Evolutionary conservation across 2,329 filamentous ascomycete species (phyloP).

Genomic region (Ceratocystis huliohia): DNA sequence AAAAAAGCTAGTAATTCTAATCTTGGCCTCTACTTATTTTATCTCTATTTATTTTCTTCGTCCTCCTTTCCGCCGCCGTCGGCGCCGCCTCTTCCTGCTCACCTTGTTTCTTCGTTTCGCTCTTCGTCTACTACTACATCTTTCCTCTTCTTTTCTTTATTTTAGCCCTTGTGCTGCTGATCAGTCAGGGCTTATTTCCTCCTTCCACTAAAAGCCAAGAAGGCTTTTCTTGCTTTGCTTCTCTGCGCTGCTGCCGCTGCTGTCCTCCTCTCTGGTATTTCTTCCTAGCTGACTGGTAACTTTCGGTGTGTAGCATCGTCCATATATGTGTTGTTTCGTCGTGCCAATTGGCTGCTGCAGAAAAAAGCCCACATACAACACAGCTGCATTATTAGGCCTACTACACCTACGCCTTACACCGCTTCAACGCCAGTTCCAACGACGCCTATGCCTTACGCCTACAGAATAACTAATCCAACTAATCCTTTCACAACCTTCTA

Average conservation of each 20-base stretch:
- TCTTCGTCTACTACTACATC: background rate
- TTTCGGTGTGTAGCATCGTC: background rate
- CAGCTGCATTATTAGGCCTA: background rate
- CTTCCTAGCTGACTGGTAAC: background rate
- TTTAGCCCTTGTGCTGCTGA: slow-evolving; percentile 1
- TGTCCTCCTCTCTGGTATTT: background rate
- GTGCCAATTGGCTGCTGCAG: background rate
- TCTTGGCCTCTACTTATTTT: background rate
- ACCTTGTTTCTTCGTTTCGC: background rate
- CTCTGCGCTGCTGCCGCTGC: background rate
- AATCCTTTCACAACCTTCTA: slow-evolving; percentile 3
- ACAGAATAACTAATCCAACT: slow-evolving; percentile 1
- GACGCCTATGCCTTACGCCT: background rate
- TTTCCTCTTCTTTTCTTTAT: background rate
- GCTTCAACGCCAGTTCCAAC: background rate
- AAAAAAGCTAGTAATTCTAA: background rate
- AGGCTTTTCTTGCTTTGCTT: background rate
- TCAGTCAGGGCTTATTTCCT: background rate
- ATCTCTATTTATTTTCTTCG: background rate
- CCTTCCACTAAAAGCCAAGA: background rate
- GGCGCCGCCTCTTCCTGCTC: background rate
- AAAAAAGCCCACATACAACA: background rate
- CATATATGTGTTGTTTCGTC: background rate
- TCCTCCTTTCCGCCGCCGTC: background rate
- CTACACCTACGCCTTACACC: background rate